phyloP scores from a whole-genome alignment of 2,329 filamentous ascomycete species.

The Fusarium sp. region DNA sequence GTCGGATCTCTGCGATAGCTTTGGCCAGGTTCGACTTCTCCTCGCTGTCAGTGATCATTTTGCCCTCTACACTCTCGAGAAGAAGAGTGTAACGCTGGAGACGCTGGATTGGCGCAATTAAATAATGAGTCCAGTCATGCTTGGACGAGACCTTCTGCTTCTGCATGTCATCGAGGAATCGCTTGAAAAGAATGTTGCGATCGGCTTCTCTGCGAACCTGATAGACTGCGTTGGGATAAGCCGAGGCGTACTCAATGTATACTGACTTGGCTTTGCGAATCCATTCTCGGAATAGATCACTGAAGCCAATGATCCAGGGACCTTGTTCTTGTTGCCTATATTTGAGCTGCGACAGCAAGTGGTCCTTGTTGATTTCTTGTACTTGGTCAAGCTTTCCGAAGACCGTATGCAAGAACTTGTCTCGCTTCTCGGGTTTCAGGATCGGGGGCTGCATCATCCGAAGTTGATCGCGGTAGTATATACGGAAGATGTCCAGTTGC shows the following conservation, averaged over 20 bases:
- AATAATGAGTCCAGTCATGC: conserved; percentile 91
- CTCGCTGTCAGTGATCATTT: conserved; percentile 84
- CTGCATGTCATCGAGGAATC: conserved; percentile 84
- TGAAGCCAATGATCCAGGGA: conserved; percentile 92
- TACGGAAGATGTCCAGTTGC: conserved; percentile 85
- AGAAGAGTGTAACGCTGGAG: conserved; percentile 91
- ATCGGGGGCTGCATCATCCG: conserved; percentile 79
- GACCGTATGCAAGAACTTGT: conserved; percentile 83
- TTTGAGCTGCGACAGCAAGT: conserved; percentile 91
- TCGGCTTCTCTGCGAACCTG: conserved; percentile 86
- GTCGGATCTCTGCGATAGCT: conserved; percentile 91
- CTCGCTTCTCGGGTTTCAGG: conserved; percentile 79
- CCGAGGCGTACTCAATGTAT: conserved; percentile 92
- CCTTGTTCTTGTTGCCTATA: conserved; percentile 97
- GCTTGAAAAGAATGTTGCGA: conserved; percentile 84
- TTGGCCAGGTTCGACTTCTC: conserved; percentile 86
- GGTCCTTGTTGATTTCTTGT: conserved; percentile 90
- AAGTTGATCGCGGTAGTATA: conserved; percentile 87
- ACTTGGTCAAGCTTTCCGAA: conserved; percentile 93
- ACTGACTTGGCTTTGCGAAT: conserved; percentile 90
- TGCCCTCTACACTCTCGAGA: conserved; percentile 83
- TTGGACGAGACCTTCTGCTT: conserved; percentile 83
- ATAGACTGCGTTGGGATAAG: conserved; percentile 85
- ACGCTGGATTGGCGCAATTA: conserved; percentile 92
- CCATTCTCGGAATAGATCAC: conserved; percentile 98